These are phyloP conservation scores for Euptelea pleiosperma DNA, from an alignment of 164 flowering plant genomes.

Conservation along the genomic window DNA sequence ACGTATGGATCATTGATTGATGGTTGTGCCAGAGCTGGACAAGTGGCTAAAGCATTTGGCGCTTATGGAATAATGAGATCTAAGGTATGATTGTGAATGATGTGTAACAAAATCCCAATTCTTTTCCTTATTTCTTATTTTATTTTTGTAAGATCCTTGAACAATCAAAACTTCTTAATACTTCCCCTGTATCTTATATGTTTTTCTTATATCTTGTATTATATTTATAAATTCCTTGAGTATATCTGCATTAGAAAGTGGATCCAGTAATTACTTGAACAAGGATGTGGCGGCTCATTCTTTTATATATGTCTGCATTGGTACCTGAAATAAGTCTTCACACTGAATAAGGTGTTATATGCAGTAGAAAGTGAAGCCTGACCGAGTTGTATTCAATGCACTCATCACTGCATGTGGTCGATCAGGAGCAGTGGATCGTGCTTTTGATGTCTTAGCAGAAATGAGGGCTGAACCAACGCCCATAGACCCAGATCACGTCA, in stretches of 20 bases:
- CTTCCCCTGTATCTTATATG: neutral
- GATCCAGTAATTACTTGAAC: constrained; percentile 1
- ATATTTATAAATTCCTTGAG: neutral
- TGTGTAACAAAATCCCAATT: neutral
- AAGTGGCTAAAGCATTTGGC: constrained; percentile 96
- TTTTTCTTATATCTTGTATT: neutral
- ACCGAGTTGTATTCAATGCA: constrained; percentile 94
- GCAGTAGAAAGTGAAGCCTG: constrained; percentile 98
- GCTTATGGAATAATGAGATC: constrained; percentile 95
- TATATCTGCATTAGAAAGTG: no score
- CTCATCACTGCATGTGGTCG: constrained; percentile 96
- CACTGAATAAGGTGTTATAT: constrained; percentile 38
- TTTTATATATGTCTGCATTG: neutral
- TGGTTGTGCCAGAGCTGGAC: constrained; percentile 96
- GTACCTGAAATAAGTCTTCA: constrained; percentile 13
- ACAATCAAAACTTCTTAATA: no score
- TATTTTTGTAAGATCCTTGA: neutral
- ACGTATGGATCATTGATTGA: constrained; percentile 96
- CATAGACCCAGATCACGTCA: constrained; percentile 85
- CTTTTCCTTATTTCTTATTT: neutral
- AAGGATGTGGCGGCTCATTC: neutral
- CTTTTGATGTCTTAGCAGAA: constrained; percentile 95
- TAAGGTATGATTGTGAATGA: constrained; percentile 49
- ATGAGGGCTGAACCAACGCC: constrained; percentile 74
- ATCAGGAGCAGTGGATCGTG: constrained; percentile 95